Conservation (phyloP, 2,329 filamentous ascomycete genomes). For the Graphilbum fragrans region DNA sequence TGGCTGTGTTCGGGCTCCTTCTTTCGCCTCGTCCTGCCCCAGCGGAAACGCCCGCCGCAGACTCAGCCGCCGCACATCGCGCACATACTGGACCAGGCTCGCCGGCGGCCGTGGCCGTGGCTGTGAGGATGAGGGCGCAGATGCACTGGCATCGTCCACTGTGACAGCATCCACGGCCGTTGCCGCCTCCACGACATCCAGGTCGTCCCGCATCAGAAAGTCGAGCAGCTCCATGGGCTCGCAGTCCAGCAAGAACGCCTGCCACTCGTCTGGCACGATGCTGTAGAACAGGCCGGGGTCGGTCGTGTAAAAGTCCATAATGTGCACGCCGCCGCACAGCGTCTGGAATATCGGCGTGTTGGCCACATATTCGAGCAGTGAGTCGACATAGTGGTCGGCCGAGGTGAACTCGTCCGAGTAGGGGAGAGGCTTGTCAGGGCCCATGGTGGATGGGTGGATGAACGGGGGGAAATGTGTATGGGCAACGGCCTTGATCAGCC, state of each 20-base stretch:
- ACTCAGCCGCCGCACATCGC: slow-evolving; percentile 55
- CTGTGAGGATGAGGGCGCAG: neutral
- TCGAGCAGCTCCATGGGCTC: slow-evolving; percentile 69
- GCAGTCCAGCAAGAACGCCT: slow-evolving; percentile 58
- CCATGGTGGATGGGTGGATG: slow-evolving; percentile 3
- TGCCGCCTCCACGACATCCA: slow-evolving; percentile 26
- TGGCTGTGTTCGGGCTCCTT: slow-evolving; percentile 28
- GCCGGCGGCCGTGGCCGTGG: slow-evolving; percentile 24
- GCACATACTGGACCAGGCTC: slow-evolving; percentile 60
- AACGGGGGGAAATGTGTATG: neutral
- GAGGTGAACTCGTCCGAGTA: slow-evolving; percentile 57
- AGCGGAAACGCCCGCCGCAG: slow-evolving; percentile 49
- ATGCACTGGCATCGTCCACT: neutral
- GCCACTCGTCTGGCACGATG: slow-evolving; percentile 71
- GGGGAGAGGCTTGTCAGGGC: slow-evolving; percentile 40
- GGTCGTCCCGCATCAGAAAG: slow-evolving; percentile 66
- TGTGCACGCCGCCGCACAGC: slow-evolving; percentile 93
- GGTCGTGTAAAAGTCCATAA: slow-evolving; percentile 88
- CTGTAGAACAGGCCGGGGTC: slow-evolving; percentile 71
- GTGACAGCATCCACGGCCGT: slow-evolving; percentile 5
- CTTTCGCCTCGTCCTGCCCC: neutral
- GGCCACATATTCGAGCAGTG: slow-evolving; percentile 63
- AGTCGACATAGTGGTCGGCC: slow-evolving; percentile 66
- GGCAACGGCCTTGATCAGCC: too few relatives aligned
- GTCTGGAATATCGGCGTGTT: slow-evolving; percentile 69